Percentiles rank a stretch among this genome's conserved stretches.
Evolutionary conservation across 1,139 yeast species (phyloP).

Genomic region (Hyphopichia pseudoburtonii): DNA sequence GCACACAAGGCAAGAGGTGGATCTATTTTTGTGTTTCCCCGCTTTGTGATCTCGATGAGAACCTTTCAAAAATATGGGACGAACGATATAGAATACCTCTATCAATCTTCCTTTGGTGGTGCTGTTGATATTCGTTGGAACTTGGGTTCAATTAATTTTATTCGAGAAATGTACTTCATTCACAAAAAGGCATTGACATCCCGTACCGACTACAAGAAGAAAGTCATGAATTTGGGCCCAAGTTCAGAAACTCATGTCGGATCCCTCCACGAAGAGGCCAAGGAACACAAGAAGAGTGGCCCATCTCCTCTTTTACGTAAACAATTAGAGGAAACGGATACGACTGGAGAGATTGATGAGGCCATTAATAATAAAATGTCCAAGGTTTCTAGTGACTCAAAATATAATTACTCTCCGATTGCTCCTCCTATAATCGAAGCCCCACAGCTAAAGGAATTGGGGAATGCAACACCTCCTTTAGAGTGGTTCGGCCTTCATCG

Average conservation of each 20-base stretch:
- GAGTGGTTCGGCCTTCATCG: conserved; percentile 97
- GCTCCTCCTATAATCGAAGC: conserved; percentile 82
- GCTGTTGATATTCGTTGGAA: conserved; percentile 93
- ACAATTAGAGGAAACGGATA: conserved; percentile 20
- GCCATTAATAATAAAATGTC: conserved; percentile 59
- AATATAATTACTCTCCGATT: conserved; percentile 62
- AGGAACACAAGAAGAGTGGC: conserved; percentile 3
- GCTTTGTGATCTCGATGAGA: conserved; percentile 71
- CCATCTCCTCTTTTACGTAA: conserved; percentile 13
- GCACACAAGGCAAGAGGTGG: conserved; percentile 76
- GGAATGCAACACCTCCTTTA: conserved; percentile 95
- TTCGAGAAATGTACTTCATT: conserved; percentile 79
- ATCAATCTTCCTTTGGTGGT: conserved; percentile 77
- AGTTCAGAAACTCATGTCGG: not conserved
- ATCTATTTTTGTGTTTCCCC: conserved; percentile 74
- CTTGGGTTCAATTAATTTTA: conserved; percentile 85
- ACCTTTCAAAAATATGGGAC: conserved; percentile 58
- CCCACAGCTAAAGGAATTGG: conserved; percentile 86
- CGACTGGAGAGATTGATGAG: conserved; percentile 39
- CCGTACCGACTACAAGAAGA: conserved; percentile 31
- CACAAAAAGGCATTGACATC: conserved; percentile 51
- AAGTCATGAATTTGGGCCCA: conserved; percentile 5
- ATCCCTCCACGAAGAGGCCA: not conserved
- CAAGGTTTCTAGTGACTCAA: conserved; percentile 61
- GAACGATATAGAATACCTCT: conserved; percentile 62